Conservation (phyloP, 352 stramenopile species). For the Pythium pyrilobum region DNA sequence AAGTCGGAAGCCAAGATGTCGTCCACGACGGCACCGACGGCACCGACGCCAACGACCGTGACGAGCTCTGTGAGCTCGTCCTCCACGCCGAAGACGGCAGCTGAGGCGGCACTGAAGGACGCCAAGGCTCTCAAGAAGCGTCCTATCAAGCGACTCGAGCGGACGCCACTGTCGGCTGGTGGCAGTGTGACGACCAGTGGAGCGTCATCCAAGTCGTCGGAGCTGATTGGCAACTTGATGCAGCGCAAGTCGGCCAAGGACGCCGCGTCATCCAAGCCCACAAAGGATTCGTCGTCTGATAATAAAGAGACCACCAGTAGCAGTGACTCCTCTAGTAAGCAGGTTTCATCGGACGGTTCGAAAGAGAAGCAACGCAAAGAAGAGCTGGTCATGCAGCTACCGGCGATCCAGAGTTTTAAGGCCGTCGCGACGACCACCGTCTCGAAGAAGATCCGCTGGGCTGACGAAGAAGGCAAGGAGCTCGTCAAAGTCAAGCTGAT, state of each 20-base stretch:
- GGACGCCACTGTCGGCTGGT: slow-evolving; percentile 53
- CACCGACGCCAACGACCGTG: neutral
- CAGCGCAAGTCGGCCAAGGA: slow-evolving; percentile 78
- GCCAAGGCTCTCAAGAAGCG: slow-evolving; percentile 53
- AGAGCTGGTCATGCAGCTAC: slow-evolving; percentile 46
- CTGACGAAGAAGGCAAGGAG: slow-evolving; percentile 68
- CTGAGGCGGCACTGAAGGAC: slow-evolving; percentile 20
- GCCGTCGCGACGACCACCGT: slow-evolving; percentile 27
- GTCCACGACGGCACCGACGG: neutral
- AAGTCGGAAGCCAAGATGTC: neutral
- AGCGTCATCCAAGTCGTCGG: slow-evolving; percentile 60
- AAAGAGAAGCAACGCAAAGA: slow-evolving; percentile 27
- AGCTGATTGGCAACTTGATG: slow-evolving; percentile 81
- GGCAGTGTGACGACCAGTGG: slow-evolving; percentile 8
- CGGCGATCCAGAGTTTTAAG: slow-evolving; percentile 83
- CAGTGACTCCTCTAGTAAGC: slow-evolving; percentile 22
- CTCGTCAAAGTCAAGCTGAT: slow-evolving; percentile 82
- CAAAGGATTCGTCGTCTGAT: slow-evolving; percentile 27
- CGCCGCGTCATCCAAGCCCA: slow-evolving; percentile 38
- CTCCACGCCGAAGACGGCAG: slow-evolving; percentile 2
- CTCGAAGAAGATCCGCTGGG: slow-evolving; percentile 76
- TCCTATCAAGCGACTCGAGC: slow-evolving; percentile 74
- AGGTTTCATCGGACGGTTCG: slow-evolving; percentile 10
- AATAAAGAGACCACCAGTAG: slow-evolving; percentile 21
- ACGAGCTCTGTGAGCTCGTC: neutral